Conservation (phyloP, 1,284 basidiomycete genomes). For the Rhizopogon parksii region DNA sequence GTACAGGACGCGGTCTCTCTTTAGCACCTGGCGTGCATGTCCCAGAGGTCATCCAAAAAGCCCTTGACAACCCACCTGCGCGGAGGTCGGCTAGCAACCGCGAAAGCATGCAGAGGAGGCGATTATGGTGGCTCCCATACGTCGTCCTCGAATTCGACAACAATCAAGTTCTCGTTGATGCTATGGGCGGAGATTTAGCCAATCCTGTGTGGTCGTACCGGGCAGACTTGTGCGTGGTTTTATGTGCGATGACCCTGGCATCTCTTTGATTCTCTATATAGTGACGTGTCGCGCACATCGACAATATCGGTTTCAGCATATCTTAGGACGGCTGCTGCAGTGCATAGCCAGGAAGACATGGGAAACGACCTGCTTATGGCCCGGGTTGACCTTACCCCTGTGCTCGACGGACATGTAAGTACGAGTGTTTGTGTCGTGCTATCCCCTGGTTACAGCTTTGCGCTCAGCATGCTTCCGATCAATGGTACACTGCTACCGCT, state of each 20-base stretch:
- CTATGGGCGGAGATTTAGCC: conserved; percentile 81
- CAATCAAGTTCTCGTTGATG: conserved; percentile 97
- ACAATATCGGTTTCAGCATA: conserved; percentile 87
- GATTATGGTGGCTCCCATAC: conserved; percentile 96
- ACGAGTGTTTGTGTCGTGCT: conserved; percentile 2
- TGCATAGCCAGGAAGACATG: conserved; percentile 63
- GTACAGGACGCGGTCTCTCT: conserved; percentile 63
- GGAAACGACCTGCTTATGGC: conserved; percentile 83
- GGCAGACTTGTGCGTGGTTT: conserved; percentile 78
- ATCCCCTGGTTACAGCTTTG: conserved; percentile 1
- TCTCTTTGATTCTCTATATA: conserved; percentile 25
- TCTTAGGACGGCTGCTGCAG: conserved; percentile 56
- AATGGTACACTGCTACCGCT: conserved; percentile 86
- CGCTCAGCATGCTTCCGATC: conserved; percentile 59
- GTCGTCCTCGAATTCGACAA: conserved; percentile 99
- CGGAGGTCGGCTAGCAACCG: conserved; percentile 63
- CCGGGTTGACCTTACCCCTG: conserved; percentile 84
- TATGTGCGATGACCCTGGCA: background rate
- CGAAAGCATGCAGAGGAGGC: conserved; percentile 83
- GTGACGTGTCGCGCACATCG: conserved; percentile 85
- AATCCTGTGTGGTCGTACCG: conserved; percentile 93
- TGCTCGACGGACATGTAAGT: conserved; percentile 71
- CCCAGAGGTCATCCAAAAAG: conserved; percentile 82
- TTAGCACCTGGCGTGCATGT: conserved; percentile 70
- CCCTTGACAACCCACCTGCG: conserved; percentile 54